A percentile compares a stretch with the other conserved stretches of the same genome.
phyloP scores from a whole-genome alignment of 495 filamentous ascomycete species.

The Aspergillus avenaceus region DNA sequence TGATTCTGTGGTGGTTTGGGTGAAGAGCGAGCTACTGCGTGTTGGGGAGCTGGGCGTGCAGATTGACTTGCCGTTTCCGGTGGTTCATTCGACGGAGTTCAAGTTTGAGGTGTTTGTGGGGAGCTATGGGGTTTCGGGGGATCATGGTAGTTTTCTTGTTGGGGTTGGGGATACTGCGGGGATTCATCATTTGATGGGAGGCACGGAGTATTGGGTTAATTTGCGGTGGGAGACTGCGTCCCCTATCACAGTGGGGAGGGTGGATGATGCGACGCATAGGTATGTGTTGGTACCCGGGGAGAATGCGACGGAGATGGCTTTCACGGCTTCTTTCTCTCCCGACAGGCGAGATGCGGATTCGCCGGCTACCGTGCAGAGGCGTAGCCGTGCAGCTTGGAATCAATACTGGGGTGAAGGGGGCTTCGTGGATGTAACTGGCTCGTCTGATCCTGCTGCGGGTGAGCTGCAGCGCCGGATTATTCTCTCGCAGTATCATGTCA shows the following conservation, averaged over 20 bases:
- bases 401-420: conserved; percentile 12
- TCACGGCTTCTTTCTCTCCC: conserved; percentile 9
- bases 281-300: too few species aligned
- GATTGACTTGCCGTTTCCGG: conserved; percentile 14
- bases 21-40: conserved; percentile 1
- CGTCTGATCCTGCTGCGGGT: conserved; percentile 7
- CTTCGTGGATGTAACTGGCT: conserved; percentile 11
- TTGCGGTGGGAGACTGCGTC: too few species aligned
- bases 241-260: too few species aligned
- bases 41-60: conserved; percentile 10
- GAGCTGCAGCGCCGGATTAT: conserved; percentile 16
- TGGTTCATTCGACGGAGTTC: conserved; percentile 11
- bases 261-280: too few species aligned
- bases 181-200: conserved; percentile 12
- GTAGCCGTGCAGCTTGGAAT: conserved; percentile 5
- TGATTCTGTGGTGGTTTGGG: conserved; percentile 6
- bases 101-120: conserved; percentile 17
- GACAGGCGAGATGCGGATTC: not conserved
- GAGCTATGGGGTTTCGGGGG: conserved; percentile 6
- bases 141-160: conserved; percentile 9
- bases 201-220: conserved; percentile 11
- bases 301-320: too few species aligned
- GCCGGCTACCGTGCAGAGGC: not conserved
- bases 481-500: conserved; percentile 15
- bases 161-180: not conserved